These are phyloP conservation scores for Candida boleticola DNA, from an alignment of 805 yeast genomes.

Conservation along the genomic window DNA sequence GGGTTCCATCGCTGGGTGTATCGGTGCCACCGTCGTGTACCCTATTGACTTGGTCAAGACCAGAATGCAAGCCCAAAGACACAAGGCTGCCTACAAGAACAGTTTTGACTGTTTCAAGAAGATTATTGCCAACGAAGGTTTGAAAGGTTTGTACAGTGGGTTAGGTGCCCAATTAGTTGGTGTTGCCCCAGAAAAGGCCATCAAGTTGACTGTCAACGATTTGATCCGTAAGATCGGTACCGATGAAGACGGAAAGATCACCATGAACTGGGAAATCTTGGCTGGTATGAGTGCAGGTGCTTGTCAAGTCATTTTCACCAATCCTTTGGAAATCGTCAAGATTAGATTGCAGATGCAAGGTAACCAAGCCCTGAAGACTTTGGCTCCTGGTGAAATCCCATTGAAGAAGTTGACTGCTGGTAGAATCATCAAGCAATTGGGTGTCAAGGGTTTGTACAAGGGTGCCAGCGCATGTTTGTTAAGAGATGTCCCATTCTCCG, in stretches of 20 bases:
- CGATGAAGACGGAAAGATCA: slow-evolving; percentile 34
- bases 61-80: slow-evolving; percentile 94
- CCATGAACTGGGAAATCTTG: slow-evolving; percentile 63
- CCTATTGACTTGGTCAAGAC: slow-evolving; percentile 96
- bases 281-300: slow-evolving; percentile 97
- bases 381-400: slow-evolving; percentile 38
- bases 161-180: slow-evolving; percentile 92
- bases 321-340: slow-evolving; percentile 94
- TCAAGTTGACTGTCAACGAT: slow-evolving; percentile 92
- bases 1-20: slow-evolving; percentile 95
- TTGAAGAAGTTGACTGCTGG: slow-evolving; percentile 53
- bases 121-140: slow-evolving; percentile 74
- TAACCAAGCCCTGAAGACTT: slow-evolving; percentile 32
- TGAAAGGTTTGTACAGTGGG: slow-evolving; percentile 86
- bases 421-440: slow-evolving; percentile 73
- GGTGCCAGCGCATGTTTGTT: slow-evolving; percentile 89
- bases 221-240: slow-evolving; percentile 73
- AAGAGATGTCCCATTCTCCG: slow-evolving; percentile 95
- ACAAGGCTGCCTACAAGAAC: slow-evolving; percentile 65
- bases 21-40: slow-evolving; percentile 97
- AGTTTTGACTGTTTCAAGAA: slow-evolving; percentile 84
- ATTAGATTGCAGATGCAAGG: slow-evolving; percentile 95
- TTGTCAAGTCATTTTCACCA: slow-evolving; percentile 93
- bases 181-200: slow-evolving; percentile 98
- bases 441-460: slow-evolving; percentile 81